Base-by-base conservation (phyloP, 2,329 filamentous ascomycete species). In the Hymenoscyphus scutula region DNA sequence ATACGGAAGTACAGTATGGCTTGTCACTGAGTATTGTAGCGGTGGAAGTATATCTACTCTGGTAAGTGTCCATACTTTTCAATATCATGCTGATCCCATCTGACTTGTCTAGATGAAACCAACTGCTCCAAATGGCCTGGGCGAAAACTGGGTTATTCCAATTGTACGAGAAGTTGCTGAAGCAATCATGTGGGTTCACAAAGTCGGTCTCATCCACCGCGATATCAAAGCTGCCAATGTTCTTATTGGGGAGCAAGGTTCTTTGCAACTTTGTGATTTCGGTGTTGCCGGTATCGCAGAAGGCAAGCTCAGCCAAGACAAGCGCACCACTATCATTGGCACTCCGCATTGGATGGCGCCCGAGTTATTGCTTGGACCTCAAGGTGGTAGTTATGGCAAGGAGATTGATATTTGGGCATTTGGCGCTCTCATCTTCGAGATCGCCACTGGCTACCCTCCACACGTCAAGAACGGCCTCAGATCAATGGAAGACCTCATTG, bases 311-410 rank as follows among this genome's bases (percentile, higher is more conserved):
- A 34, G 32, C 32, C 32, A 34, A 48, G 87, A 90, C 70, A 95
- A 95, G 76, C 81, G 90, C 59, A 88, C 88, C 3, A 94, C 91
- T 0, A 88, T 94, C 56, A 89, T 94, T 61, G 91, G 91, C 25
- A 95, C 91, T 0, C 88, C 89, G 2, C 87, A 93, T 75, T 95
- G 90, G 89, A 93, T 95, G 90, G 89, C 91, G 0, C 90, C 89
- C 0, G 91, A 95, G 70, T 80, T 94, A 13, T 88, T 90, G 68
- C 80, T 83, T 41, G 79, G 83, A 3, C 80, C 83, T 10, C 51
- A 27, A 29, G 25, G 29, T 27, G 41, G n/a, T 6, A 85, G 86
- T 5, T 90, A 90, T 72, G 88, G 88, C 63, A 88, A 86, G 15
- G 87, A 89, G 70, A 86, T 89, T 53, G 91, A 95, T 69, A 92